These are phyloP conservation scores for Gloeophyllum trabeum DNA, from an alignment of 768 basidiomycete species.

Conservation along the genomic window DNA sequence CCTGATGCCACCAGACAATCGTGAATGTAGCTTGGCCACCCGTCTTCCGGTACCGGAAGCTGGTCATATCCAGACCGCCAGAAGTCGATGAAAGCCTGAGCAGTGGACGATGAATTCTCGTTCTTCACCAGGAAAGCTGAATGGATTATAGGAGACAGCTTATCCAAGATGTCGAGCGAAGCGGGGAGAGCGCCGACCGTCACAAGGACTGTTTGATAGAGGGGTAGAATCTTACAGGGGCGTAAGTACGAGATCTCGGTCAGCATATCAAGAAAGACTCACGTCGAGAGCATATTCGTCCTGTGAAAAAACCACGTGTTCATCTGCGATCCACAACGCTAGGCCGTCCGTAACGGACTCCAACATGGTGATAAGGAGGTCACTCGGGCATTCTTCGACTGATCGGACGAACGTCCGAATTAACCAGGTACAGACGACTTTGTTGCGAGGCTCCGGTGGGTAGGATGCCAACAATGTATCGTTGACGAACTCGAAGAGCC, in stretches of 20 bases:
- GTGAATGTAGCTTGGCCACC: slow-evolving; percentile 43
- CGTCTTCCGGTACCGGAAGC: slow-evolving; percentile 27
- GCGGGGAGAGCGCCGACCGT: slow-evolving; percentile 36
- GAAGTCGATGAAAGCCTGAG: slow-evolving; percentile 47
- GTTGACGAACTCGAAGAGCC: slow-evolving; percentile 47
- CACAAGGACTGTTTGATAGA: slow-evolving; percentile 52
- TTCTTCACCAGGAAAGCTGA: slow-evolving; percentile 44
- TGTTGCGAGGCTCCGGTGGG: slow-evolving; percentile 47
- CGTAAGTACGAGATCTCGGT: background rate
- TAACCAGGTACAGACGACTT: slow-evolving; percentile 50
- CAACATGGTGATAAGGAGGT: slow-evolving; percentile 32
- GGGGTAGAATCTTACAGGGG: slow-evolving; percentile 40
- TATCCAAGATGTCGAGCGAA: slow-evolving; percentile 27
- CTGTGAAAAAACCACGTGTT: slow-evolving; percentile 31
- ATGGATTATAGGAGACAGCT: slow-evolving; percentile 38
- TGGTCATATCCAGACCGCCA: slow-evolving; percentile 42
- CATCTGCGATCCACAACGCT: slow-evolving; percentile 54
- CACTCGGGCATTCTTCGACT: slow-evolving; percentile 44
- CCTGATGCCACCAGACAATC: slow-evolving; percentile 18
- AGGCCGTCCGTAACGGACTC: slow-evolving; percentile 42
- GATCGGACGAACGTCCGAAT: slow-evolving; percentile 39
- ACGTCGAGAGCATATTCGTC: slow-evolving; percentile 54
- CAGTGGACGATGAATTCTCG: slow-evolving; percentile 30
- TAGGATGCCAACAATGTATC: slow-evolving; percentile 51
- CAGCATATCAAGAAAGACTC: slow-evolving; percentile 12